Evolutionary conservation across 768 basidiomycete genomes (phyloP).

Genomic region (Mrakia frigida): DNA sequence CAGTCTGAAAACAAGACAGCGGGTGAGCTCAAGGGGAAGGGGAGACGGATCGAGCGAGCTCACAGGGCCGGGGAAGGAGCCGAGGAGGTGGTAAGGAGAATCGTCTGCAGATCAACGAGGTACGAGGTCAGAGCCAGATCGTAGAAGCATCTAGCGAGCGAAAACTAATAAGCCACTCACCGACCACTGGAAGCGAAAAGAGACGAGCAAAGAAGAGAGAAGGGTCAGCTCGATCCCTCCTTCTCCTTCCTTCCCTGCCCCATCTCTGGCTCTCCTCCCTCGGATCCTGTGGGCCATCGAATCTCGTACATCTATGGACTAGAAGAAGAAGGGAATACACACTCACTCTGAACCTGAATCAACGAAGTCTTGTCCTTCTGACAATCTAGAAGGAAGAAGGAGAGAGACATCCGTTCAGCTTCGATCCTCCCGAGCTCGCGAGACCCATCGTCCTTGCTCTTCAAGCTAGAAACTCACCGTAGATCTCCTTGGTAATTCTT

Average conservation of each 20-base stretch:
- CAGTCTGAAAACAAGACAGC: slow-evolving; percentile 48
- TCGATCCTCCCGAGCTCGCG: not conserved
- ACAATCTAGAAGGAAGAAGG: slow-evolving; percentile 60
- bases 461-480: slow-evolving; percentile 49
- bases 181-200: slow-evolving; percentile 14
- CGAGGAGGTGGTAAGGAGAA: slow-evolving; percentile 84
- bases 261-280: too few species aligned
- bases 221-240: not conserved
- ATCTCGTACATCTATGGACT: not conserved
- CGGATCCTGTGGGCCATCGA: too few species aligned
- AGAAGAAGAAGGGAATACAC: not conserved
- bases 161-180: not conserved
- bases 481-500: slow-evolving; percentile 89
- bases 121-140: slow-evolving; percentile 2
- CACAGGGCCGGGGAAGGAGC: slow-evolving; percentile 80
- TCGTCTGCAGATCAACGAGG: slow-evolving; percentile 62
- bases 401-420: not conserved
- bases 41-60: slow-evolving; percentile 21
- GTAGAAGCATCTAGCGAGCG: not conserved
- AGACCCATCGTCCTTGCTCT: not conserved
- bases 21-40: not conserved
- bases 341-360: slow-evolving; percentile 64
- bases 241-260: not conserved
- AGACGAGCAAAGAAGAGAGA: not conserved
- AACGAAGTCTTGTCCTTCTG: slow-evolving; percentile 88